Percentiles rank a stretch among this genome's conserved stretches.
Evolutionary conservation across 768 basidiomycete species (phyloP).

Genomic region (Boletus tomentosulus): DNA sequence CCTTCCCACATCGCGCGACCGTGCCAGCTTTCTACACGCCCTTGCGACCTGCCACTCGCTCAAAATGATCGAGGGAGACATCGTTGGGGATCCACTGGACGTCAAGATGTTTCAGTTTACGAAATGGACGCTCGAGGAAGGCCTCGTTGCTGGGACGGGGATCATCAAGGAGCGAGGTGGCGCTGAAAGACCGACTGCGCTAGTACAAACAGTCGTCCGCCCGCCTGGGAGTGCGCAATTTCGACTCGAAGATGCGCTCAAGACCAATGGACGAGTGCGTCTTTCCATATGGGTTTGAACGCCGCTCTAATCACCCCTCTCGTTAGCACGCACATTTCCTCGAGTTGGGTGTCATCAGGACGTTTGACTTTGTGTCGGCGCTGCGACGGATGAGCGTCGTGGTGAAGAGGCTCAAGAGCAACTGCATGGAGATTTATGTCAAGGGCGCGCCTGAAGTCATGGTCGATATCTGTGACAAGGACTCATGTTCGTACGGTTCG

Average conservation of each 20-base stretch:
- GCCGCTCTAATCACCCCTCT: not conserved
- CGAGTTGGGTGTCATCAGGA: slow-evolving; percentile 92
- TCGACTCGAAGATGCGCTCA: slow-evolving; percentile 89
- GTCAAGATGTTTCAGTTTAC: slow-evolving; percentile 99
- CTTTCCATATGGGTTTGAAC: not conserved
- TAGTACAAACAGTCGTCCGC: slow-evolving; percentile 94
- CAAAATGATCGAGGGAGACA: slow-evolving; percentile 80
- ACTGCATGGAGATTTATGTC: slow-evolving; percentile 95
- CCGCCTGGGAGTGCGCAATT: slow-evolving; percentile 93
- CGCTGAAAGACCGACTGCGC: slow-evolving; percentile 68
- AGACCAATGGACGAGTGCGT: slow-evolving; percentile 70
- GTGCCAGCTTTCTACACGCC: slow-evolving; percentile 85
- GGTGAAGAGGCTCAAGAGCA: slow-evolving; percentile 90
- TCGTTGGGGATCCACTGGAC: slow-evolving; percentile 95
- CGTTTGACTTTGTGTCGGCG: slow-evolving; percentile 93
- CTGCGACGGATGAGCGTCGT: slow-evolving; percentile 96
- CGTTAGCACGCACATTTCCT: slow-evolving; percentile 91
- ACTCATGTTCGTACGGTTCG: slow-evolving; percentile 70
- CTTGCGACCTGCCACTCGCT: slow-evolving; percentile 95
- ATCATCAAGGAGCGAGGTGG: slow-evolving; percentile 64
- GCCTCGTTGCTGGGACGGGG: slow-evolving; percentile 63
- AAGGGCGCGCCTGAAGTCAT: slow-evolving; percentile 99
- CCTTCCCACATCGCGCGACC: slow-evolving; percentile 65
- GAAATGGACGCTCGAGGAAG: slow-evolving; percentile 94
- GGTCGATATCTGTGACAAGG: slow-evolving; percentile 87